Percentiles rank a stretch among this genome's conserved stretches.
phyloP scores from a whole-genome alignment of 2,329 filamentous ascomycete genomes.

The Chalara sp. region DNA sequence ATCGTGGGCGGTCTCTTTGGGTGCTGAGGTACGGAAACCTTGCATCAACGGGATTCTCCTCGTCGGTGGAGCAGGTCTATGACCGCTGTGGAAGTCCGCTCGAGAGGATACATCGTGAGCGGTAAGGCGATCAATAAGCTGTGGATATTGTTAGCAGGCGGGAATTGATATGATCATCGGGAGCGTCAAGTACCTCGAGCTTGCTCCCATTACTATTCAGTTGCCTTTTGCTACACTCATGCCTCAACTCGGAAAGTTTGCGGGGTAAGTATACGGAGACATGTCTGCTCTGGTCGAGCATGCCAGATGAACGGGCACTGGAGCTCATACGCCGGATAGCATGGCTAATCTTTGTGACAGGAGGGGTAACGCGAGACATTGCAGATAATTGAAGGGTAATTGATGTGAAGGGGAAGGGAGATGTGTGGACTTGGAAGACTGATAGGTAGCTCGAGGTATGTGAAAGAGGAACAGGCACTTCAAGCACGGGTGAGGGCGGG shows the following conservation, averaged over 20 bases:
- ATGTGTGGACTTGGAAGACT: neutral
- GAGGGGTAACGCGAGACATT: conserved; percentile 27
- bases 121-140: conserved; percentile 22
- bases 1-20: conserved; percentile 29
- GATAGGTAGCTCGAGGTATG: neutral
- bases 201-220: conserved; percentile 20
- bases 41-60: conserved; percentile 54
- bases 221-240: conserved; percentile 20
- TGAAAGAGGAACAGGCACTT: neutral
- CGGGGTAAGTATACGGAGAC: conserved; percentile 20
- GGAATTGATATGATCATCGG: no score
- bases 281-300: conserved; percentile 16
- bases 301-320: conserved; percentile 18
- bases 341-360: conserved; percentile 21
- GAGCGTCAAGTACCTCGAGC: conserved; percentile 18
- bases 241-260: conserved; percentile 18
- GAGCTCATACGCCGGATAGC: conserved; percentile 19
- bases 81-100: conserved; percentile 22
- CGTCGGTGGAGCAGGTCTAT: conserved; percentile 30
- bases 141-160: neutral
- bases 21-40: conserved; percentile 48
- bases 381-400: conserved; percentile 1
- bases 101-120: conserved; percentile 16
- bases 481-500: no score
- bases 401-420: conserved; percentile 4